Conservation (phyloP, 2,329 filamentous ascomycete species). For the Aspergillus fischeri region DNA sequence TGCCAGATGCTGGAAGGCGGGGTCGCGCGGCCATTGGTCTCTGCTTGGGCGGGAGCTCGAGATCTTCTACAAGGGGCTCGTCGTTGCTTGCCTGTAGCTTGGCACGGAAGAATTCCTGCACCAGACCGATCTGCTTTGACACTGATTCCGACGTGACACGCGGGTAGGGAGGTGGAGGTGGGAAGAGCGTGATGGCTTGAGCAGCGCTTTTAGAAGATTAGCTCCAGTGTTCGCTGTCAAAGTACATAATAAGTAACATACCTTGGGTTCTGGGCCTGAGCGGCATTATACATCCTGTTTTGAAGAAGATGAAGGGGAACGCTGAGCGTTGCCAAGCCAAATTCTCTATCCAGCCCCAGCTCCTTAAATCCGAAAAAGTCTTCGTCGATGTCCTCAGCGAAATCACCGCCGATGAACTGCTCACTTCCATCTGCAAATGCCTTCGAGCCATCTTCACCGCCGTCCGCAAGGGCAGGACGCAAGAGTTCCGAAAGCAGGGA, state of each 20-base stretch:
- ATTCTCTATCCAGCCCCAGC: conserved; percentile 84
- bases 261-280: conserved; percentile 69
- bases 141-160: conserved; percentile 76
- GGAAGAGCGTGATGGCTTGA: conserved; percentile 55
- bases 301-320: conserved; percentile 93
- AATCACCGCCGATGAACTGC: conserved; percentile 93
- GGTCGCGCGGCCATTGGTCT: conserved; percentile 48
- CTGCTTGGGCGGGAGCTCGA: conserved; percentile 91
- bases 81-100: conserved; percentile 82
- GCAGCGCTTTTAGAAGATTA: conserved; percentile 21
- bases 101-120: conserved; percentile 85
- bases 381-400: conserved; percentile 94
- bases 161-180: conserved; percentile 65
- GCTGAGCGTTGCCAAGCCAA: conserved; percentile 80
- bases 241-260: conserved; percentile 28
- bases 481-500: conserved; percentile 87
- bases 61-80: conserved; percentile 83
- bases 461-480: conserved; percentile 79
- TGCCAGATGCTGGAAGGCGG: conserved; percentile 44
- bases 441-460: conserved; percentile 75
- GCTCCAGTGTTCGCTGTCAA: conserved; percentile 1
- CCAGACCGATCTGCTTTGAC: conserved; percentile 74
- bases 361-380: conserved; percentile 99
- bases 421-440: conserved; percentile 96
- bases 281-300: conserved; percentile 79